phyloP scores from a whole-genome alignment of 2,329 filamentous ascomycete genomes.

The Aspergillus thermomutatus region DNA sequence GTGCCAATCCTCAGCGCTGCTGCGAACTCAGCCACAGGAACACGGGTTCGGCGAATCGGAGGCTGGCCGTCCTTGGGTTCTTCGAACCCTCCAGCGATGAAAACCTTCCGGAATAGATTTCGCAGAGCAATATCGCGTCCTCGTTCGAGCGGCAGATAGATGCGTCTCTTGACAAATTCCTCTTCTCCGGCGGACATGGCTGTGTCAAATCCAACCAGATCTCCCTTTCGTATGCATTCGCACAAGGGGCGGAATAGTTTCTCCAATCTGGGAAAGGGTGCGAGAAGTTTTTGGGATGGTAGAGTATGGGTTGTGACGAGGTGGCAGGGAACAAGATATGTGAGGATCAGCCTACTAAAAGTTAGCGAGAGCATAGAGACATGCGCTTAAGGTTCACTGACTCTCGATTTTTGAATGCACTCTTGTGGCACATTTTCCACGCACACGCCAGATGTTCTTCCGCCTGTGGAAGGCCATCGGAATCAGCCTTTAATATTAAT shows the following conservation, averaged over 20 bases:
- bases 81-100: constrained; percentile 77
- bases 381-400: constrained; percentile 41
- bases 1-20: constrained; percentile 76
- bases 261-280: constrained; percentile 72
- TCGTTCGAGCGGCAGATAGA: constrained; percentile 91
- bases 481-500: constrained; percentile 1
- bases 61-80: constrained; percentile 67
- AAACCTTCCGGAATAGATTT: constrained; percentile 90
- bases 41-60: constrained; percentile 64
- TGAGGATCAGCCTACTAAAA: constrained; percentile 71
- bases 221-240: constrained; percentile 73
- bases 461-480: constrained; percentile 49
- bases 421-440: constrained; percentile 74
- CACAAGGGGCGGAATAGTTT: constrained; percentile 74
- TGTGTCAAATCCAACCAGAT: constrained; percentile 78
- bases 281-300: constrained; percentile 68
- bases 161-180: constrained; percentile 88
- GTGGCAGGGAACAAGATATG: constrained; percentile 90
- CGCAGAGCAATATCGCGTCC: constrained; percentile 87
- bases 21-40: constrained; percentile 79
- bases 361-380: constrained; percentile 18
- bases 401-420: constrained; percentile 75
- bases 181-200: constrained; percentile 79
- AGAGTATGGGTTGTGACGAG: constrained; percentile 84
- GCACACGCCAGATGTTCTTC: constrained; percentile 78